These are phyloP conservation scores for Adansonia madagascariensis DNA, from an alignment of 441 rosid genomes.

Conservation along the genomic window DNA sequence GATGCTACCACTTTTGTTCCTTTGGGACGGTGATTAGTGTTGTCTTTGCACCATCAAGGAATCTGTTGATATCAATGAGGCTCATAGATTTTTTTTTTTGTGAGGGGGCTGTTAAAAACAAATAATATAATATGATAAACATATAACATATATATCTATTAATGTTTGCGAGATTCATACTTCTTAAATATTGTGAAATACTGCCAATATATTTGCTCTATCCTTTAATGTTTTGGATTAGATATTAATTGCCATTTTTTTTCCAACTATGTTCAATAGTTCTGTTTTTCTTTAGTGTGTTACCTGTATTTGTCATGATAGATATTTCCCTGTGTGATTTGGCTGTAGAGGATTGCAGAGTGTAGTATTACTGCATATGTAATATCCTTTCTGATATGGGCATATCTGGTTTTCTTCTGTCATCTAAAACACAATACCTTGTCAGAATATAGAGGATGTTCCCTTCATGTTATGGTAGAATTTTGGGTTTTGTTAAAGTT, in stretches of 20 bases:
- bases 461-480: background rate
- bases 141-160: too few species aligned
- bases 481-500: background rate
- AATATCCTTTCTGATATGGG: background rate
- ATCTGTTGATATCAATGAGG: constrained; percentile 39
- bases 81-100: too few species aligned
- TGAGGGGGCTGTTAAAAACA: too few species aligned
- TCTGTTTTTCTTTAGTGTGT: constrained; percentile 9
- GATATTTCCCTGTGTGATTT: background rate
- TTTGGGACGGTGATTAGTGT: constrained; percentile 76
- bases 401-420: background rate
- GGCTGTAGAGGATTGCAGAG: background rate
- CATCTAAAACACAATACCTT: background rate
- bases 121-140: too few species aligned
- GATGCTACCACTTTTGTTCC: constrained; percentile 81
- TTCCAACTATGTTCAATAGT: constrained; percentile 1
- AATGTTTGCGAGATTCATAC: constrained; percentile 18
- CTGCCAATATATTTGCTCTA: background rate
- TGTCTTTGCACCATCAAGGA: constrained; percentile 68
- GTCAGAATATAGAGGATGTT: background rate
- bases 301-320: background rate
- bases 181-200: constrained; percentile 36
- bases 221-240: constrained; percentile 14
- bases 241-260: constrained; percentile 19
- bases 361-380: background rate